Percentiles rank a stretch among this genome's conserved stretches.
phyloP scores from a whole-genome alignment of 148 eudicot species.

The Chenopodium berlandieri region DNA sequence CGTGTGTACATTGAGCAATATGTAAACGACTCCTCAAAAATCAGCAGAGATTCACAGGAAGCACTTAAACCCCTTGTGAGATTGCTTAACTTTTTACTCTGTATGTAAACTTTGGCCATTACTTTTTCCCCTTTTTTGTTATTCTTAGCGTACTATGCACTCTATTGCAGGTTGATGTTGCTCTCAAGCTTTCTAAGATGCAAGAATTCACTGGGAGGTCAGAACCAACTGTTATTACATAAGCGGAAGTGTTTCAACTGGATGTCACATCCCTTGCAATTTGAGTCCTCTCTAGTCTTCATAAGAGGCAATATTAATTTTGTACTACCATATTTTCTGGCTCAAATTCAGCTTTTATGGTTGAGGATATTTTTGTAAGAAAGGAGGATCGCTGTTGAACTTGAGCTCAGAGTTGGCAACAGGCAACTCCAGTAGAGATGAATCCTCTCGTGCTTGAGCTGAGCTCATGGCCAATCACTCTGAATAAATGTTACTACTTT shows the following conservation, averaged over 20 bases:
- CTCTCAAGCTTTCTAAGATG: slow-evolving; percentile 94
- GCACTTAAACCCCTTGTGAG: slow-evolving; percentile 91
- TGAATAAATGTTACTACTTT: background rate
- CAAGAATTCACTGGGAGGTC: slow-evolving; percentile 86
- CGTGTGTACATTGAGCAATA: slow-evolving; percentile 96
- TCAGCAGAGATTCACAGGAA: slow-evolving; percentile 83
- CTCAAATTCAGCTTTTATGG: background rate
- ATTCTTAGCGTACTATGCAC: background rate
- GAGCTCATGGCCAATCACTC: background rate
- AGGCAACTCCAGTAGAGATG: slow-evolving; percentile 6
- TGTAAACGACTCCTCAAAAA: slow-evolving; percentile 76
- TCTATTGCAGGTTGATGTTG: slow-evolving; percentile 70
- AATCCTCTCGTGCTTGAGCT: background rate
- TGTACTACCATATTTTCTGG: slow-evolving; percentile 11
- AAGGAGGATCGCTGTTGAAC: background rate
- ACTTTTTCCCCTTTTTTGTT: background rate
- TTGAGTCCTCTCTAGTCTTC: background rate
- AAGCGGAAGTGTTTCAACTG: slow-evolving; percentile 16
- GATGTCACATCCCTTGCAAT: background rate
- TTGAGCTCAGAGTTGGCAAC: slow-evolving; percentile 6
- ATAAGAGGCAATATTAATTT: background rate
- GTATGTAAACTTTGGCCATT: background rate
- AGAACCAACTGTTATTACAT: slow-evolving; percentile 94
- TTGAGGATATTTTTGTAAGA: background rate
- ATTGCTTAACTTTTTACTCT: background rate